phyloP scores from a whole-genome alignment of 768 basidiomycete species.

The Cystoderma amianthinum region DNA sequence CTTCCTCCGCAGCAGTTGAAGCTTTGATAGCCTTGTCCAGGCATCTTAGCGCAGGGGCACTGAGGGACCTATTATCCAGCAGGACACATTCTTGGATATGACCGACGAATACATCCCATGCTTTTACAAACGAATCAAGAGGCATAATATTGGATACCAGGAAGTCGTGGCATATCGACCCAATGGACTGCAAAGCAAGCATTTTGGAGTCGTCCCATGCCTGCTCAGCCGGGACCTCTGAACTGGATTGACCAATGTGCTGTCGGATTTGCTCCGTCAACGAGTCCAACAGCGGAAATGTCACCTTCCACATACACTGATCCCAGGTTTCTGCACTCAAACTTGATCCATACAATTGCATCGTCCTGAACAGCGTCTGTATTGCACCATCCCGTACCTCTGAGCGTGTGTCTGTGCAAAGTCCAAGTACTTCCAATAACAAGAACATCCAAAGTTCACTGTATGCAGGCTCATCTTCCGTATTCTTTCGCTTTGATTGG shows the following conservation, averaged over 20 bases:
- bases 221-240: slow-evolving; percentile 19
- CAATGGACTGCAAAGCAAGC: slow-evolving; percentile 77
- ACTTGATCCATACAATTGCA: slow-evolving; percentile 89
- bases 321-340: slow-evolving; percentile 83
- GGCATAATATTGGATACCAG: slow-evolving; percentile 65
- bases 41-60: slow-evolving; percentile 79
- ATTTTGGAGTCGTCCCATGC: slow-evolving; percentile 88
- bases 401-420: slow-evolving; percentile 75
- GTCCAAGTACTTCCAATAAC: slow-evolving; percentile 71
- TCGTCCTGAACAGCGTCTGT: slow-evolving; percentile 88
- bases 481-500: slow-evolving; percentile 69
- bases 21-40: slow-evolving; percentile 75
- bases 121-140: slow-evolving; percentile 60
- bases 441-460: slow-evolving; percentile 93
- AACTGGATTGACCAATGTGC: slow-evolving; percentile 13
- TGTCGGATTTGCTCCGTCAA: slow-evolving; percentile 51
- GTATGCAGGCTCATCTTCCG: slow-evolving; percentile 62
- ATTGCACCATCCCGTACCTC: slow-evolving; percentile 94
- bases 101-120: slow-evolving; percentile 70
- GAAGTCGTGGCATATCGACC: slow-evolving; percentile 80
- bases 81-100: slow-evolving; percentile 69
- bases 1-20: slow-evolving; percentile 31
- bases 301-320: slow-evolving; percentile 85
- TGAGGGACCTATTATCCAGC: slow-evolving; percentile 60
- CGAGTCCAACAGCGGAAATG: slow-evolving; percentile 79